Percentiles rank a stretch among this genome's conserved stretches.
Evolutionary conservation across 1,284 basidiomycete genomes (phyloP).

Genomic region (Puccinia coronata): DNA sequence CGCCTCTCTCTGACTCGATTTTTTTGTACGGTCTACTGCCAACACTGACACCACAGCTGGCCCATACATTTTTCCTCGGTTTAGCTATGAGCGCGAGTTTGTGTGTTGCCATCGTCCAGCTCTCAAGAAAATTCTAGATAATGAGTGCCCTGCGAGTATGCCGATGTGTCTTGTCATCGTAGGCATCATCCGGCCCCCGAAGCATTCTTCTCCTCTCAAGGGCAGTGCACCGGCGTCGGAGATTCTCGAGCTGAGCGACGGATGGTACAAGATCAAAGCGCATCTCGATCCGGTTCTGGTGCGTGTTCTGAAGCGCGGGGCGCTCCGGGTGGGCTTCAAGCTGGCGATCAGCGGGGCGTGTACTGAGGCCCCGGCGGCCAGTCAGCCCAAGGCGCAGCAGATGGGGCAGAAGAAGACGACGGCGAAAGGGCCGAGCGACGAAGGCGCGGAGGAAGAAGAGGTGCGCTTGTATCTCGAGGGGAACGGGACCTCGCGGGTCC

Average conservation of each 20-base stretch:
- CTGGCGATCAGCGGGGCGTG: constrained; percentile 15
- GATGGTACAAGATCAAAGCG: constrained; percentile 41
- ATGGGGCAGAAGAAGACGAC: neutral
- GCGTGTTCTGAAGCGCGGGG: constrained; percentile 17
- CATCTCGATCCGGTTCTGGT: neutral
- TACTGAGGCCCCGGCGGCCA: neutral
- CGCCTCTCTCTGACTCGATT: neutral
- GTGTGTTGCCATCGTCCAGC: constrained; percentile 26
- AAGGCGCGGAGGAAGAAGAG: constrained; percentile 14
- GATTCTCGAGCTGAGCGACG: constrained; percentile 37
- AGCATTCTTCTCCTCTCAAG: neutral
- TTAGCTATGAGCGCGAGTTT: constrained; percentile 47
- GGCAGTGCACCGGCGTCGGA: neutral
- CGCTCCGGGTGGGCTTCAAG: constrained; percentile 32
- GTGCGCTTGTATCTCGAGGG: constrained; percentile 28
- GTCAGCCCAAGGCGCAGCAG: neutral
- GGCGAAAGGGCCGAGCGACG: neutral
- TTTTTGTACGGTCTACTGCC: neutral
- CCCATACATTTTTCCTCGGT: neutral
- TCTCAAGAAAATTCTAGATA: constrained; percentile 27
- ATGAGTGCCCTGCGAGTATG: constrained; percentile 20
- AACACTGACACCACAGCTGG: neutral
- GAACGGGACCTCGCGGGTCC: constrained; percentile 22
- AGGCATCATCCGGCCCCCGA: neutral
- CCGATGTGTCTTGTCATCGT: constrained; percentile 41